Evolutionary conservation across 176 grass and related monocot species (phyloP), one percentile per base, ranked within the genome.

Genomic region (Carex pumila): DNA sequence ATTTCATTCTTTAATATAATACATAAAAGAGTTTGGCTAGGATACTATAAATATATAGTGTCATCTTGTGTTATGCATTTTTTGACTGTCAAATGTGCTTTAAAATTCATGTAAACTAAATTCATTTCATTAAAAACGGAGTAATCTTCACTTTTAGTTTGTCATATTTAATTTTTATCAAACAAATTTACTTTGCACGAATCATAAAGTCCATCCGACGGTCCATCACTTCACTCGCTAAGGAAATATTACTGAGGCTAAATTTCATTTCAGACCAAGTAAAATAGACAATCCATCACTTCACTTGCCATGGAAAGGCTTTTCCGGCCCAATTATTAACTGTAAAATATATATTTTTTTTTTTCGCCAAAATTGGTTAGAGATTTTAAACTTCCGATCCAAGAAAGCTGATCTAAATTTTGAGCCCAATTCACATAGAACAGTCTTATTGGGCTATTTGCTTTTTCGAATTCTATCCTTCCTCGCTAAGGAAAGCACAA

Each of bases 401-500:
- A 10, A 32, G 12, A 65, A 29, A 29, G 22, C 11, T 31, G 11
- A 31, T 72, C 47, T 18, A 45, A 72, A 19, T 43, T 12, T 6
- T 50, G n/a, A 72, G 43, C 68, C 43, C 70, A 73, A 73, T 50
- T 73, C 3, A 0, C 2, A 6, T 22, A 50, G 70, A 50, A 50
- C 50, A 50, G 10, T 39, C 15, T 18, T 8, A 32, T 66, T 66
- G 30, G 64, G 64, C 64, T 66, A 34, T 66, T 21, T 7, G 0
- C 22, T 56, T 56, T 56, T 34, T 12, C 12, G 1, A 52, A 55
- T 77, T 77, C 73, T 17, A 56, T 77, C 25, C 73, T 77, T 77
- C 50, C 50, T 77, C n/a, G 13, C 73, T 18, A 77, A 77, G 73
- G 50, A 56, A 77, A 77, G 49, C 73, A 77, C 73, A 69, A 41